A percentile compares a stretch with the other conserved stretches of the same genome.
These are phyloP conservation scores for Gnetum montanum DNA, from an alignment of 75 land plant species.

Conservation along the genomic window DNA sequence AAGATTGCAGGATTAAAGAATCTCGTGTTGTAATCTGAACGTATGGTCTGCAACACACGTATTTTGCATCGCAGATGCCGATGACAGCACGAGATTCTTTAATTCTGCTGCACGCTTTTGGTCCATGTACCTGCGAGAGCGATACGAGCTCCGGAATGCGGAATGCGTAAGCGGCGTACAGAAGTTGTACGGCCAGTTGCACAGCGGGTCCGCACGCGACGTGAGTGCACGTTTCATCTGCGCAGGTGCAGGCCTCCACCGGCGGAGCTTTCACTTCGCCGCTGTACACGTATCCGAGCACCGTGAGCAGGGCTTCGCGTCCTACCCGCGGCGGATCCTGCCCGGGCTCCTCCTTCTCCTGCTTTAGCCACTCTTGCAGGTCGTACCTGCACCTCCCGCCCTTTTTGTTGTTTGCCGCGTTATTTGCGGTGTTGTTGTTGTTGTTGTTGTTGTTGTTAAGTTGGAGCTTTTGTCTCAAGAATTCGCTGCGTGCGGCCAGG, in stretches of 20 bases:
- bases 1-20: no score
- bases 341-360: no score
- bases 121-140: constrained; percentile 56
- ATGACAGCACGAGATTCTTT: no score
- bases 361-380: constrained; percentile 29
- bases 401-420: background rate
- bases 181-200: constrained; percentile 55
- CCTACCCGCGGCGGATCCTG: no score
- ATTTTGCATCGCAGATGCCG: no score
- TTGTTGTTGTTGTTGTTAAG: background rate
- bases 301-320: constrained; percentile 48
- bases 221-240: constrained; percentile 50
- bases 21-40: no score
- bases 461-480: constrained; percentile 37
- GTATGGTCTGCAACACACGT: no score
- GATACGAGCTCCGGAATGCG: constrained; percentile 52
- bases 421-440: background rate
- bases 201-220: constrained; percentile 68
- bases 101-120: no score
- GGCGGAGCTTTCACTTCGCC: constrained; percentile 49
- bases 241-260: constrained; percentile 38
- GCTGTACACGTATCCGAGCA: constrained; percentile 68
- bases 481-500: constrained; percentile 55
- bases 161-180: constrained; percentile 52
- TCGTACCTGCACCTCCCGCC: constrained; percentile 14